Evolutionary conservation across 2,329 filamentous ascomycete genomes (phyloP), one percentile per base, ranked within the genome.

Genomic region (Apiospora saccharicola): DNA sequence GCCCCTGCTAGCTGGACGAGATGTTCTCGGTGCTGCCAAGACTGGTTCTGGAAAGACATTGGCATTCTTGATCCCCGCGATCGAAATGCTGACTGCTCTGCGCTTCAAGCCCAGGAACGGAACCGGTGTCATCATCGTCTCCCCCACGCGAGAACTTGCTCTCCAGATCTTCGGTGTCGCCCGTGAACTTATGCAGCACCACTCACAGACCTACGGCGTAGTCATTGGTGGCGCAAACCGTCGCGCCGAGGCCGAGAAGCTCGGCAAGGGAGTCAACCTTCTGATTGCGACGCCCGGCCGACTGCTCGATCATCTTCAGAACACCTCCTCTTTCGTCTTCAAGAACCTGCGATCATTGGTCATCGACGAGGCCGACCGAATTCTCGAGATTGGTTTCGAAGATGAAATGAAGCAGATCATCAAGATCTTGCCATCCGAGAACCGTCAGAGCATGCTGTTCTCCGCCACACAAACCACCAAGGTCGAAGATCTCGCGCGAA

Each of bases 401-500:
- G 96, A 98, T 80, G 96, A 99, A 85, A 98, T 99, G 93, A 90
- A 94, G 75, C 93, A 97, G 82, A 98, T 99, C 77, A 92, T 98
- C 83, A 97, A 97, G 87, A 96, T 98, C 71, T 86, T 98, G 24
- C 94, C 95, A 67, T 93, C 92, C 76, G 92, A 97, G 72, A 90
- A 95, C 76, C 88, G 96, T 73, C 96, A 98, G 13, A 64, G 44
- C 12, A 64, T 97, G 92, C 90, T 99, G n/a, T 99, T 99, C 87
- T 98, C 95, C 19, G 96, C 96, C 19, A 99, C 96, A 5, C 96
- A 98, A 83, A 99, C 96, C 3, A 98, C 96, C 71, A 98, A 99
- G 85, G 96, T 99, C 76, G 96, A 98, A 84, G 96, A 99, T 83
- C 88, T 99, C 71, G 96, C 96, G 0, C 89, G 96, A 75, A 97